Conservation (phyloP, 257 asterid species). For the Solanum pennellii region DNA sequence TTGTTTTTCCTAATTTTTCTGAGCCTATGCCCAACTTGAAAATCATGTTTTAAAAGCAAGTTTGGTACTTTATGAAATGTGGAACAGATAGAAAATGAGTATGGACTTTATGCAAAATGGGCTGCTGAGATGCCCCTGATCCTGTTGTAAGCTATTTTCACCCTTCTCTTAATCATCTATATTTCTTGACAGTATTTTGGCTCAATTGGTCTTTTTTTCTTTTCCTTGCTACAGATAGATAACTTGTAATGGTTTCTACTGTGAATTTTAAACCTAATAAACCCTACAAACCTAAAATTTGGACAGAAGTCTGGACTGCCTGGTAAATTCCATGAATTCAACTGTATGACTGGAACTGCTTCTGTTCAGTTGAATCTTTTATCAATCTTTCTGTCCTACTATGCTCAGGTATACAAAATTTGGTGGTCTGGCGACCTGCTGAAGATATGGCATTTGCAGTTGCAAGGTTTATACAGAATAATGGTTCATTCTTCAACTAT, state of each 20-base stretch:
- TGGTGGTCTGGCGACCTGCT: slow-evolving; percentile 82
- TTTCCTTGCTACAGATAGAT: slow-evolving; percentile 42
- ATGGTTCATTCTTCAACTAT: slow-evolving; percentile 81
- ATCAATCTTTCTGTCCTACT: background rate
- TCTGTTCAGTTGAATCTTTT: background rate
- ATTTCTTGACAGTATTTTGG: background rate
- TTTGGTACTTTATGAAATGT: background rate
- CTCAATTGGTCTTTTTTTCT: background rate
- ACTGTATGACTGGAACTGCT: background rate
- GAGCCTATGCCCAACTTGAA: background rate
- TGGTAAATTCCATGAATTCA: slow-evolving; percentile 30
- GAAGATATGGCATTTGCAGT: slow-evolving; percentile 91
- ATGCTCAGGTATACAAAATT: slow-evolving; percentile 50
- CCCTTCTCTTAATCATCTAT: background rate
- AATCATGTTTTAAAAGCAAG: background rate
- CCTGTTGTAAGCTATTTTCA: slow-evolving; percentile 37
- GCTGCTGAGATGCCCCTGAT: slow-evolving; percentile 86
- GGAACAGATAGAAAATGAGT: slow-evolving; percentile 78
- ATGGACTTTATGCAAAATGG: slow-evolving; percentile 87
- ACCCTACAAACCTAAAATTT: slow-evolving; percentile 83
- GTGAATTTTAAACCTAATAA: slow-evolving; percentile 61
- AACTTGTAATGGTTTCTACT: slow-evolving; percentile 89
- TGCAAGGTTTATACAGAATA: slow-evolving; percentile 77
- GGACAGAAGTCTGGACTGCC: slow-evolving; percentile 91
- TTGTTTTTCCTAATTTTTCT: background rate